Evolutionary conservation across 345 rosid species (phyloP).

Genomic region (Arabis alpina): DNA sequence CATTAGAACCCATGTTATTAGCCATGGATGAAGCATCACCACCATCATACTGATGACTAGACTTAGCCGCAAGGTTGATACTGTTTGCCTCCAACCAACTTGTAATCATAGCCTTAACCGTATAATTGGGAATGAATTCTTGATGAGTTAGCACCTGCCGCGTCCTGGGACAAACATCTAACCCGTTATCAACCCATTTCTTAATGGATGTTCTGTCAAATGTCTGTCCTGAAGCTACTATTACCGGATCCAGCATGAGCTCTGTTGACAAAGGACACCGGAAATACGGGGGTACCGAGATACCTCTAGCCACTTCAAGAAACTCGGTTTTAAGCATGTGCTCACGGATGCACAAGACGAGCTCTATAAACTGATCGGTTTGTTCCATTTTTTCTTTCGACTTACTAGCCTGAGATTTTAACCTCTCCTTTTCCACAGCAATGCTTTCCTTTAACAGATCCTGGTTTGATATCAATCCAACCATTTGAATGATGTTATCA

Average conservation of each 20-base stretch:
- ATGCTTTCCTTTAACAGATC: conserved; percentile 80
- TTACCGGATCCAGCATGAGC: conserved; percentile 93
- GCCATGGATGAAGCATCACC: conserved; percentile 46
- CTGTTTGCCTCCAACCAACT: conserved; percentile 82
- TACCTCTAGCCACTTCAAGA: conserved; percentile 60
- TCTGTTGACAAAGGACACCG: conserved; percentile 87
- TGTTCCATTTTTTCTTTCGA: conserved; percentile 49
- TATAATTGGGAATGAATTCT: conserved; percentile 88
- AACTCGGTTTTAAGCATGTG: conserved; percentile 62
- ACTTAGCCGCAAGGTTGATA: conserved; percentile 45
- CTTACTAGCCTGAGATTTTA: conserved; percentile 45
- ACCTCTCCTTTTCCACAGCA: conserved; percentile 82
- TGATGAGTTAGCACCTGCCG: conserved; percentile 63
- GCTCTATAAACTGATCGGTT: conserved; percentile 55
- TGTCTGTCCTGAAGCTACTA: conserved; percentile 94
- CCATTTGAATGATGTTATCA: conserved; percentile 56
- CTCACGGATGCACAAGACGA: conserved; percentile 66
- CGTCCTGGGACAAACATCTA: conserved; percentile 89
- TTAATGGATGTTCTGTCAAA: conserved; percentile 85
- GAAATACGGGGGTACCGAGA: conserved; percentile 73
- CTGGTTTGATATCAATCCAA: conserved; percentile 62
- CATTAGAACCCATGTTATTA: conserved; percentile 54
- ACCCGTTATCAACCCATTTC: conserved; percentile 83
- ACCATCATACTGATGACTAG: conserved; percentile 41
- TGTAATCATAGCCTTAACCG: conserved; percentile 86